Evolutionary conservation across 768 basidiomycete genomes (phyloP).

Genomic region (Hysterangium stoloniferum): DNA sequence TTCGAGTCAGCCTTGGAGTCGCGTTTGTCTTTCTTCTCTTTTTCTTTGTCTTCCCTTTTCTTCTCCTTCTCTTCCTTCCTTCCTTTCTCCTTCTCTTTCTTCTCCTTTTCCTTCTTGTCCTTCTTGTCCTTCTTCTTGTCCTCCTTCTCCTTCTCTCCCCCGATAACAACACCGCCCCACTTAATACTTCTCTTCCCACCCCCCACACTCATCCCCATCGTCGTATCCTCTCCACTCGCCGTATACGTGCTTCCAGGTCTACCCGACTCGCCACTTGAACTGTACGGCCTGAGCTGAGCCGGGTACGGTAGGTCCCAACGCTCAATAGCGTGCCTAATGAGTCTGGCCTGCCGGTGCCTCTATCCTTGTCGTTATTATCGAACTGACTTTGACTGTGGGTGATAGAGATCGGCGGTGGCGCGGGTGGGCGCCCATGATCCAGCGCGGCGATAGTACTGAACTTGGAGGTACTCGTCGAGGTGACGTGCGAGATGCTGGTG

Average conservation of each 20-base stretch:
- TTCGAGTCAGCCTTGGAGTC: background rate
- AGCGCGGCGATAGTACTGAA: constrained; percentile 50
- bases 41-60: constrained; percentile 18
- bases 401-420: background rate
- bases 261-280: background rate
- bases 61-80: background rate
- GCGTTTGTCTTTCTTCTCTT: constrained; percentile 19
- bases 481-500: constrained; percentile 37
- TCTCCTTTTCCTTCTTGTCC: constrained; percentile 17
- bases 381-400: too few relatives aligned
- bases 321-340: constrained; percentile 1
- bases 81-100: background rate
- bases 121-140: constrained; percentile 26
- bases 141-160: constrained; percentile 19
- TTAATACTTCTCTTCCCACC: constrained; percentile 31
- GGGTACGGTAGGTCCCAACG: too few relatives aligned
- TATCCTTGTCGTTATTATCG: too few relatives aligned
- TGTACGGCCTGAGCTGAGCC: background rate
- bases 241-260: constrained; percentile 7
- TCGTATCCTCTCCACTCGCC: constrained; percentile 17
- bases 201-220: constrained; percentile 38
- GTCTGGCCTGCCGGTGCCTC: too few relatives aligned
- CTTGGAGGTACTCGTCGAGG: constrained; percentile 50
- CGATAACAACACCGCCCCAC: constrained; percentile 4
- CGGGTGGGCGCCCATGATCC: constrained; percentile 32